These are phyloP conservation scores for Debaryomyces sp. DNA, from an alignment of 1,139 yeast species.

Conservation along the genomic window DNA sequence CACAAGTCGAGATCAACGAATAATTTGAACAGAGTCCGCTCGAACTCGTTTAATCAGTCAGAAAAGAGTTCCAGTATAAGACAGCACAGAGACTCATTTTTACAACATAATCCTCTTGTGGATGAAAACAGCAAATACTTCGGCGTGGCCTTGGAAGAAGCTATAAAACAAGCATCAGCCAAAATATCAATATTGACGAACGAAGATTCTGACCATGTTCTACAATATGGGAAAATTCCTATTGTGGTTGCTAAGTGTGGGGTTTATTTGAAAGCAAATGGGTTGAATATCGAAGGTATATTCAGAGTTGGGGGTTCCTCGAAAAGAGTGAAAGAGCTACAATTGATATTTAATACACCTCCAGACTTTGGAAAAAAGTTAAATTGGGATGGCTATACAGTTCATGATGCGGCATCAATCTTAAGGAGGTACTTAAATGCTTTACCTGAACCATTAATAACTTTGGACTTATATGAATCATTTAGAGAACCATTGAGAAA, in stretches of 20 bases:
- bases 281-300: constrained; percentile 81
- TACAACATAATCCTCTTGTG: constrained; percentile 46
- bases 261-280: constrained; percentile 75
- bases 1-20: constrained; percentile 55
- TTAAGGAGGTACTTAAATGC: constrained; percentile 84
- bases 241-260: constrained; percentile 97
- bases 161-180: constrained; percentile 75
- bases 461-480: constrained; percentile 71
- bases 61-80: constrained; percentile 41
- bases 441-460: constrained; percentile 90
- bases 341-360: constrained; percentile 78
- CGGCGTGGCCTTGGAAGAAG: constrained; percentile 78
- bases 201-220: constrained; percentile 51
- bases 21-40: constrained; percentile 46
- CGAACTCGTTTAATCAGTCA: constrained; percentile 38
- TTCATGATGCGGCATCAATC: constrained; percentile 96
- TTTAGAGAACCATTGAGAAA: constrained; percentile 78
- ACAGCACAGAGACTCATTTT: constrained; percentile 59
- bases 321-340: constrained; percentile 83
- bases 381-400: constrained; percentile 91
- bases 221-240: constrained; percentile 80
- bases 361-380: constrained; percentile 88
- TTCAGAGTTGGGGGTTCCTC: constrained; percentile 93
- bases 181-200: constrained; percentile 64
- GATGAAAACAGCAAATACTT: constrained; percentile 65